Conservation (phyloP, 108 stramenopile genomes). For the Schizochytrium sp. region DNA sequence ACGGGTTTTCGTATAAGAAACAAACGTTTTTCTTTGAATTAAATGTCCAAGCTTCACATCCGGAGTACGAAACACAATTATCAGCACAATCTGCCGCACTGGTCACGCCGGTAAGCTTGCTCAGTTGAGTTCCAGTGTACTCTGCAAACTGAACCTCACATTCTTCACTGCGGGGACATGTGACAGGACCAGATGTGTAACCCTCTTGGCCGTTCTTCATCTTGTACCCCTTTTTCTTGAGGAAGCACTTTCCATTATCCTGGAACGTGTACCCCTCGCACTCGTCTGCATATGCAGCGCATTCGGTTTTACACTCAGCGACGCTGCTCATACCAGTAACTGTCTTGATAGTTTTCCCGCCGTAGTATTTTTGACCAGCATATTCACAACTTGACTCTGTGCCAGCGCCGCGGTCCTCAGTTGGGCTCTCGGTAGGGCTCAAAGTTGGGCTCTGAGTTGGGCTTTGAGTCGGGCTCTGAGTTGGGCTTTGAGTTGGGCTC, state of each 20-base stretch:
- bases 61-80: background rate
- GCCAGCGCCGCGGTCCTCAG: too few relatives aligned
- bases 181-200: background rate
- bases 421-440: too few relatives aligned
- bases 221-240: background rate
- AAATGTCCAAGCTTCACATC: background rate
- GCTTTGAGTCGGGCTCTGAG: too few relatives aligned
- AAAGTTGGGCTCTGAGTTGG: too few relatives aligned
- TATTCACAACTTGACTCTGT: too few relatives aligned
- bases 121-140: background rate
- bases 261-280: background rate
- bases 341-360: background rate
- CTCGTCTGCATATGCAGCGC: background rate
- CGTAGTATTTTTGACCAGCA: background rate
- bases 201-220: background rate
- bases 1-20: background rate
- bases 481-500: too few relatives aligned
- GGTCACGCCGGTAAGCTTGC: background rate
- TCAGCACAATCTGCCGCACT: background rate
- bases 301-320: background rate
- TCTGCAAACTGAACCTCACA: background rate
- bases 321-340: background rate
- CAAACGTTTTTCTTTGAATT: background rate
- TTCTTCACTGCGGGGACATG: background rate
- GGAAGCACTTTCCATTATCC: background rate